Percentiles rank a stretch among this genome's conserved stretches.
Evolutionary conservation across 331 rosid genomes (phyloP).

Genomic region (Malus hybrid): DNA sequence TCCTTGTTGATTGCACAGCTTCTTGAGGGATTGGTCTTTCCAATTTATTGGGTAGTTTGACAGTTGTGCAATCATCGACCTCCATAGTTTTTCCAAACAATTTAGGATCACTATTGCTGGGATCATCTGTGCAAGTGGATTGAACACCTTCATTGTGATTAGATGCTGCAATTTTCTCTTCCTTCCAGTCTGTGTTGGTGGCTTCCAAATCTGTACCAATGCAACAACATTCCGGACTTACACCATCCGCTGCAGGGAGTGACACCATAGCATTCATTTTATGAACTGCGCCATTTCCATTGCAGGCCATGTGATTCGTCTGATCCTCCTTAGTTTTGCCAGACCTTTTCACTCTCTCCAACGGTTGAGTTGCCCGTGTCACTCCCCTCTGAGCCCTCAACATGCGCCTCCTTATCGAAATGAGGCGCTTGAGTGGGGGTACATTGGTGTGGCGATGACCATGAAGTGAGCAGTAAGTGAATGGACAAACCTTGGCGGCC

Average conservation of each 20-base stretch:
- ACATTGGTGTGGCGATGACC: constrained; percentile 45
- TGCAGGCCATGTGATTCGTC: constrained; percentile 9
- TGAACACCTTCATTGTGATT: constrained; percentile 2
- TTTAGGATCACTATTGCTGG: not conserved
- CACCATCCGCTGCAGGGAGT: not conserved
- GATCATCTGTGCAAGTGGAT: not conserved
- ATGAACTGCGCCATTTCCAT: constrained; percentile 18
- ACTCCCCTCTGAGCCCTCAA: constrained; percentile 38
- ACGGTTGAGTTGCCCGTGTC: constrained; percentile 25
- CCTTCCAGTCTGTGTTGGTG: not conserved
- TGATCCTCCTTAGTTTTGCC: constrained; percentile 38
- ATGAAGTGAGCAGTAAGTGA: constrained; percentile 78
- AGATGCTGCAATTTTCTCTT: not conserved
- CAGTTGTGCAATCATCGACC: not conserved
- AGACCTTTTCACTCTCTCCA: constrained; percentile 18
- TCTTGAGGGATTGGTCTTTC: not conserved
- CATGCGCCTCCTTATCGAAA: constrained; percentile 57
- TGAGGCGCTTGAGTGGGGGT: constrained; percentile 62
- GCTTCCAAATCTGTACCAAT: not conserved
- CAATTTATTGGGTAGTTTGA: not conserved
- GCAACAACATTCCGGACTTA: not conserved
- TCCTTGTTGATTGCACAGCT: constrained; percentile 13
- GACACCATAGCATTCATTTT: constrained; percentile 8
- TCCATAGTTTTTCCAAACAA: not conserved
- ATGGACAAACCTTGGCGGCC: constrained; percentile 48